A percentile compares a stretch with the other conserved stretches of the same genome.
phyloP scores from a whole-genome alignment of 345 rosid genomes.

The Gossypium stocksii region DNA sequence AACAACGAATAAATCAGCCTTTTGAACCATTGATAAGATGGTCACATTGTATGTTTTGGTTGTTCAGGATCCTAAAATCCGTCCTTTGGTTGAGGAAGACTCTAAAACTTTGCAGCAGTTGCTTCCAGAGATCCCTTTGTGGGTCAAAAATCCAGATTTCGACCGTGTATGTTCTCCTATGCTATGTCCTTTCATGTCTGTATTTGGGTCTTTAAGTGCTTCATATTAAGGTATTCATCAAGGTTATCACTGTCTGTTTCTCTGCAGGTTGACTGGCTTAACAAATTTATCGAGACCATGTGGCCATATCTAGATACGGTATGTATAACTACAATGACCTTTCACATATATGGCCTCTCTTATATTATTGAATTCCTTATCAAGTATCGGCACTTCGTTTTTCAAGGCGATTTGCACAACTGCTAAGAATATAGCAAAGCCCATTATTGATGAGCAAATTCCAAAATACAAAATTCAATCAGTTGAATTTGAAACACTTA shows the following conservation, averaged over 20 bases:
- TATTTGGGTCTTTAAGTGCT: neutral
- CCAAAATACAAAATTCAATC: conserved; percentile 87
- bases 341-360: conserved; percentile 9
- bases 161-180: conserved; percentile 68
- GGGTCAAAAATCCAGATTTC: conserved; percentile 96
- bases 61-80: conserved; percentile 70
- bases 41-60: conserved; percentile 8
- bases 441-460: conserved; percentile 87
- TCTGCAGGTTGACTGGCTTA: conserved; percentile 91
- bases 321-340: conserved; percentile 15
- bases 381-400: conserved; percentile 16
- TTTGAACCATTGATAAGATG: neutral
- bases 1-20: neutral
- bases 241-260: conserved; percentile 15
- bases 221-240: neutral
- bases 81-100: conserved; percentile 77
- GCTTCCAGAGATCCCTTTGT: conserved; percentile 83
- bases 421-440: conserved; percentile 59
- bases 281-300: conserved; percentile 68
- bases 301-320: conserved; percentile 97
- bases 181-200: neutral
- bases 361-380: neutral
- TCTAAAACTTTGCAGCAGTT: conserved; percentile 53
- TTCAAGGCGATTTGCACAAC: conserved; percentile 79
- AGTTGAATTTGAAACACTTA: conserved; percentile 82